Base-by-base conservation (phyloP, 257 asterid genomes). In the Ehretia macrophylla region DNA sequence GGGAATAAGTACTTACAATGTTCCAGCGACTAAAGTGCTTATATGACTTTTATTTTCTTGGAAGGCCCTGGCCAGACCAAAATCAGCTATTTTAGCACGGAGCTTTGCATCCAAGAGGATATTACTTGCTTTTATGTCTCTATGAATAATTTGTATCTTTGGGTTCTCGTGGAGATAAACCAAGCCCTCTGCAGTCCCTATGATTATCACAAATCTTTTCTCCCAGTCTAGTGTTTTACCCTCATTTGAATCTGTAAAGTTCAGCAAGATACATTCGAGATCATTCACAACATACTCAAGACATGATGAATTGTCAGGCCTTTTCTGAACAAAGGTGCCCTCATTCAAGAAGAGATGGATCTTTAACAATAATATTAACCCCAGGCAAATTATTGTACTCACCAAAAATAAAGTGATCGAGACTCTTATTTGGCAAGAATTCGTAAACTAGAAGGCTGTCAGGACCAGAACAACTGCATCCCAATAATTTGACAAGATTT, bases 381-480 rank as follows among this genome's bases (percentile, higher is more conserved):
- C n/a, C n/a, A n/a, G n/a, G n/a, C n/a, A n/a, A n/a, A n/a, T n/a
- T n/a, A 3, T 51, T 64, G 46, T 56, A 69, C 78, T 56, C 50
- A 91, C 98, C 93, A 46, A 85, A 88, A 65, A 88, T 81, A 51
- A 80, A 91, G 39, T 77, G 78, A 68, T 91, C 98, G 2, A 88
- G 83, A 74, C 98, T 91, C 77, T 68, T 77, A 74, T 91, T 85
- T 0, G 82, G 87, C 61, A 91, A 51, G 55, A 51, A 81, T 56
- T 91, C 98, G 17, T 88, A 91, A 1, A 91, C 95, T 20, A 91
- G 95, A 73, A 91, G 90, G 51, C 98, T 88, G 73, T 91, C 98
- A 14, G 95, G 94, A 51, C 95, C 96, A 0, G 81, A 81, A 70
- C 95, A 84, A 60, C 95, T 84, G 84, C 98, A 91, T 14, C 98